Base-by-base conservation (phyloP, 2,329 filamentous ascomycete genomes). In the Alternaria postmessia region DNA sequence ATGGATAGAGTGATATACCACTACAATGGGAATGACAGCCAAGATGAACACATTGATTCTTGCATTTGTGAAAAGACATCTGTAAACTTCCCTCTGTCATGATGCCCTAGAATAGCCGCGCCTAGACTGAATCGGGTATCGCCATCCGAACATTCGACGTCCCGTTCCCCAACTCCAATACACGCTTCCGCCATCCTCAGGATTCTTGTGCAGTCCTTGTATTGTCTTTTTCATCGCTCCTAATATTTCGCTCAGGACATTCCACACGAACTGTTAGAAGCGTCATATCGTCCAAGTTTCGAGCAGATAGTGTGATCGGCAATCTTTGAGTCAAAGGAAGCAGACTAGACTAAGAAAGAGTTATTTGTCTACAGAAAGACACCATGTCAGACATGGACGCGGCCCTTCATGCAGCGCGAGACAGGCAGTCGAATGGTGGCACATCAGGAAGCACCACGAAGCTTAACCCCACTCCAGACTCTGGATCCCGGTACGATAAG, bases 401-500 rank as follows among this genome's bases (percentile, higher is more conserved):
- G 4, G 65, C 60, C 5, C 44, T 68, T 5, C 34, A 47, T 43
- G 56, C 62, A 48, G 63, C 60, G 4, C 60, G 64, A 12, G 52
- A 47, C 3, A 51, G 43, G 32, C 62, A 58, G 24, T 24, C 26
- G 18, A 42, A 54, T 36, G 56, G 55, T 22, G 44, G 24, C 14
- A 38, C 42, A 30, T 30, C 44, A 20, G 38, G 46, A 42, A 24
- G 57, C 6, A 8, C 20, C 5, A 20, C 32, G 22, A 49, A 36
- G 18, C 54, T 67, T 67, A 62, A 78, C 43, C 67, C 77, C 24
- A 76, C 64, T 3, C 49, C 65, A 9, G 51, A 52, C 9, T 39
- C 48, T 5, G 57, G 52, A 20, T 28, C 46, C 4, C 57, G 66
- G 49, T 62, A 68, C 47, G 43, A 57, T 30, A 56, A 61, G 16